These are phyloP conservation scores for Mortierella sp. DNA, from an alignment of 371 early-diverging fungal species.

Conservation along the genomic window DNA sequence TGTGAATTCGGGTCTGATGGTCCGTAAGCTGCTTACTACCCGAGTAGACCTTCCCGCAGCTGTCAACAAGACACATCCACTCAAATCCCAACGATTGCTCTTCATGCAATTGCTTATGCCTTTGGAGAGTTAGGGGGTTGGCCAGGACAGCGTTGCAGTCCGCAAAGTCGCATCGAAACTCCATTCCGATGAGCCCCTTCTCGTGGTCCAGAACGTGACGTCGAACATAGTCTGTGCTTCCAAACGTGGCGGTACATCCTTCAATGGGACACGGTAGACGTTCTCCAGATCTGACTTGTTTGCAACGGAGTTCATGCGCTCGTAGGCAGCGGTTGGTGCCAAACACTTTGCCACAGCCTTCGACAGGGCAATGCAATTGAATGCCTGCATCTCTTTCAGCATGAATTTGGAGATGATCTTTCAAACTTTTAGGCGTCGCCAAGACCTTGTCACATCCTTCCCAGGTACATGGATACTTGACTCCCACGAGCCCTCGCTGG, in stretches of 20 bases:
- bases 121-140: constrained; percentile 45
- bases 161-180: constrained; percentile 37
- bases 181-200: constrained; percentile 45
- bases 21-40: constrained; percentile 49
- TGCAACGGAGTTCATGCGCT: constrained; percentile 47
- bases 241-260: constrained; percentile 39
- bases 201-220: constrained; percentile 53
- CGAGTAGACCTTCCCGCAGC: constrained; percentile 43
- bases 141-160: constrained; percentile 36
- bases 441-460: constrained; percentile 35
- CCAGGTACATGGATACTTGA: constrained; percentile 46
- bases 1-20: constrained; percentile 42
- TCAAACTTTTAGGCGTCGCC: constrained; percentile 45
- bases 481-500: constrained; percentile 23
- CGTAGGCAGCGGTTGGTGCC: constrained; percentile 43
- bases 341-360: constrained; percentile 41
- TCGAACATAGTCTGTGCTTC: constrained; percentile 49
- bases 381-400: constrained; percentile 42
- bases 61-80: constrained; percentile 39
- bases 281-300: constrained; percentile 45
- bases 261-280: constrained; percentile 37
- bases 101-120: constrained; percentile 50
- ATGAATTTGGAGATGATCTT: constrained; percentile 49
- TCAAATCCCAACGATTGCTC: constrained; percentile 50
- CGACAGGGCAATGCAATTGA: constrained; percentile 30